Base-by-base conservation (phyloP, 345 rosid genomes). In the Heritiera fomes region DNA sequence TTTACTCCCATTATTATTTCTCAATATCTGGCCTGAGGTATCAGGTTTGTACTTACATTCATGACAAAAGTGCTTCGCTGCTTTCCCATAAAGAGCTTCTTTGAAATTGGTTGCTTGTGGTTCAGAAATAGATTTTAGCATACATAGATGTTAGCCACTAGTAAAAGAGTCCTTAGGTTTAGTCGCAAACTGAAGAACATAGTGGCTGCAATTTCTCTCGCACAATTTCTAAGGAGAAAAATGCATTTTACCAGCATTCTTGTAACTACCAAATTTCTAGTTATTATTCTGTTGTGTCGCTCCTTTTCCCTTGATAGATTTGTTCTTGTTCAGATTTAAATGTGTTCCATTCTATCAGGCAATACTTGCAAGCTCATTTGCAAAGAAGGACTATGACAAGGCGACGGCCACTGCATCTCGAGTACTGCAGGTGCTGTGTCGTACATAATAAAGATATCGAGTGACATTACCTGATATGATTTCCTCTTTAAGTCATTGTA, bases 331-430 rank as follows among this genome's bases (percentile, higher is more conserved):
- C n/a, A n/a, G 65, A 76, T 14, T 66, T 15, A 30, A 58, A 3
- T 7, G 32, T 32, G 75, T 52, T 77, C 9, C 63, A 13, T 38
- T 52, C 32, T 14, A 70, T 46, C 82, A 88, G 98, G 98, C 98
- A 15, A 89, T 96, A 75, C 88, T 96, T 41, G 99, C 99, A 40
- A 91, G 91, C 34, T 86, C 99, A 12, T 94, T 96, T 80, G 98
- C 98, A 4, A 87, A 78, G 65, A 83, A 85, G 49, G 97, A 96
- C 81, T 84, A 89, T 60, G 84, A 84, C 23, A 91, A 87, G 86
- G 97, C 95, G 56, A 80, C 88, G 73, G 89, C 89, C 20, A 90
- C 91, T 0, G 94, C 99, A 2, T 86, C 98, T 76, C 94, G 98
- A 78, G 94, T 91, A 69, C 75, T 92, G 71, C 98, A 94, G 97